A percentile compares a stretch with the other conserved stretches of the same genome.
Evolutionary conservation across 441 rosid species (phyloP).

Genomic region (California macrophylla): DNA sequence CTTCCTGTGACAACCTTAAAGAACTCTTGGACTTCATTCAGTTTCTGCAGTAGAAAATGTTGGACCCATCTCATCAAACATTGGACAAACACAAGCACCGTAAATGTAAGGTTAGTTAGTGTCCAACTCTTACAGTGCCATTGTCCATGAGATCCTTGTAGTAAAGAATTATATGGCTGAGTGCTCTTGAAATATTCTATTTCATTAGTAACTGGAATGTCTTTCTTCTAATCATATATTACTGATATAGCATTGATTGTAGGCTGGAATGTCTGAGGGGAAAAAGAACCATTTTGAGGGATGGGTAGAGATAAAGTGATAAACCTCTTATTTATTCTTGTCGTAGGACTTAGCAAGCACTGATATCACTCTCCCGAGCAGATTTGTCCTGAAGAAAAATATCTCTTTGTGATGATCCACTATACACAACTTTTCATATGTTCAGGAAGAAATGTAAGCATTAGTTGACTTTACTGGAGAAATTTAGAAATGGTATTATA

Average conservation of each 20-base stretch:
- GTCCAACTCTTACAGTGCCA: conserved; percentile 26
- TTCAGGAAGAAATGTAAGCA: no score
- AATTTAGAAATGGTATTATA: no score
- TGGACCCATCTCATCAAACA: no score
- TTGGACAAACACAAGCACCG: no score
- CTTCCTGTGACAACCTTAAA: conserved; percentile 26
- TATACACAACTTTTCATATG: no score
- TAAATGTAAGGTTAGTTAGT: not conserved
- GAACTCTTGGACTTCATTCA: conserved; percentile 33
- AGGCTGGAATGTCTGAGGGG: conserved; percentile 20
- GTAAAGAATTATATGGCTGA: conserved; percentile 40
- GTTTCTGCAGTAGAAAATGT: conserved; percentile 25
- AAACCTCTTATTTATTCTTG: conserved; percentile 34
- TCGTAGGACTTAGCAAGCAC: conserved; percentile 46
- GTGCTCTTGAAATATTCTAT: conserved; percentile 35
- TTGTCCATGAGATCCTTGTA: conserved; percentile 43
- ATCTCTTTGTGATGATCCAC: no score
- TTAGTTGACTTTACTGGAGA: no score
- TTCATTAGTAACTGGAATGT: conserved; percentile 25
- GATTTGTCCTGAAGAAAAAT: conserved; percentile 45
- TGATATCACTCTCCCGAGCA: conserved; percentile 44
- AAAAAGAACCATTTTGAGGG: not conserved
- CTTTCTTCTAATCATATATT: conserved; percentile 31
- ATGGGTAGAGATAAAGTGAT: not conserved
- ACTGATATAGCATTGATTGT: conserved; percentile 27